These are phyloP conservation scores for Rhipidocladum racemiflorum DNA, from an alignment of 176 grass and related monocot genomes.

Conservation along the genomic window DNA sequence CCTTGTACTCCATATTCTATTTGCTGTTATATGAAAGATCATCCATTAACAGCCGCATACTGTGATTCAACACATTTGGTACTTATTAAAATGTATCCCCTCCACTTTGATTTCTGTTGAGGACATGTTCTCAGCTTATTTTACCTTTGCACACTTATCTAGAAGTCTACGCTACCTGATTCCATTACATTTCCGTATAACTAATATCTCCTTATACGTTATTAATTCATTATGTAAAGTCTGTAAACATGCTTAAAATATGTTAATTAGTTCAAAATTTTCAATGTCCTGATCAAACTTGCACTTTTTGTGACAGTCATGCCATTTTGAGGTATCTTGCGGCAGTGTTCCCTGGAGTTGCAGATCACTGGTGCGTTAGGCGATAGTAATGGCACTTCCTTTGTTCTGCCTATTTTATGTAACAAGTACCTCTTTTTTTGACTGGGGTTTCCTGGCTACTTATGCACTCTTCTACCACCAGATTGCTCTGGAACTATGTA, in stretches of 20 bases:
- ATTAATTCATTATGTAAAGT: neutral
- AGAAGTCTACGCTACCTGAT: too few species aligned
- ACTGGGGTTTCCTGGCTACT: neutral
- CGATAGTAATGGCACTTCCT: neutral
- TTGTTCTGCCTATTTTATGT: neutral
- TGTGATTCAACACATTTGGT: too few species aligned
- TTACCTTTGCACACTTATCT: neutral
- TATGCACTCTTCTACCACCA: neutral
- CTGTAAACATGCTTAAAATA: neutral
- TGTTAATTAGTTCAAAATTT: neutral
- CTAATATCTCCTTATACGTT: neutral
- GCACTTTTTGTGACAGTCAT: constrained; percentile 51
- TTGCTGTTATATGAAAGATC: too few species aligned
- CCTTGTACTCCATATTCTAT: neutral
- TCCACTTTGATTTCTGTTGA: too few species aligned
- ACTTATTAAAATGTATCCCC: too few species aligned
- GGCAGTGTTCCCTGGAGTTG: constrained; percentile 64
- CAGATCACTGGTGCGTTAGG: constrained; percentile 76
- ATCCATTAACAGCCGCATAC: too few species aligned
- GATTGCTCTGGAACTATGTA: neutral
- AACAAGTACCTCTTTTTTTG: neutral
- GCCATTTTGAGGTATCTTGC: constrained; percentile 83
- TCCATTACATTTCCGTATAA: neutral
- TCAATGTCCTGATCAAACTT: neutral
- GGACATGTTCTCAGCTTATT: neutral